These are phyloP conservation scores for Calocybe cyanea DNA, from an alignment of 768 basidiomycete genomes.

Conservation along the genomic window DNA sequence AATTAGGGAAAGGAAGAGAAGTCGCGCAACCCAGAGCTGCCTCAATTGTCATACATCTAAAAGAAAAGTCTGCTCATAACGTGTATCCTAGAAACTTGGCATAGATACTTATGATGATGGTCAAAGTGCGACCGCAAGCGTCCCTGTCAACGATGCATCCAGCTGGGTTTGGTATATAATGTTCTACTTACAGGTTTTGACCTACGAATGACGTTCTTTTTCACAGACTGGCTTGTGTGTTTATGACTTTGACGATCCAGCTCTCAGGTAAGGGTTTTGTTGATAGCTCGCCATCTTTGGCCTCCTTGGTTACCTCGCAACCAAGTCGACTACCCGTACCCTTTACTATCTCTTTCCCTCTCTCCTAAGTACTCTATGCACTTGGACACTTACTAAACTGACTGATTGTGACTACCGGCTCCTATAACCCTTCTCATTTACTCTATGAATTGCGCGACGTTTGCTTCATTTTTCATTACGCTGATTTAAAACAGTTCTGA, in stretches of 20 bases:
- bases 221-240: slow-evolving; percentile 87
- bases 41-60: slow-evolving; percentile 93
- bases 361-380: no score
- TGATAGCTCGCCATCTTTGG: no score
- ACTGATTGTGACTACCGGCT: no score
- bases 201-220: slow-evolving; percentile 1
- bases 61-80: slow-evolving; percentile 60
- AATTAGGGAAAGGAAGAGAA: slow-evolving; percentile 79
- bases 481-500: no score
- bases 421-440: no score
- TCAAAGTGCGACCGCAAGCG: slow-evolving; percentile 85
- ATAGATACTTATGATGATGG: slow-evolving; percentile 11
- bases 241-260: slow-evolving; percentile 91
- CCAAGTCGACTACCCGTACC: no score
- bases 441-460: no score
- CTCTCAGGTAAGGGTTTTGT: slow-evolving; percentile 69
- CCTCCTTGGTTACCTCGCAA: no score
- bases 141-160: slow-evolving; percentile 88
- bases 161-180: slow-evolving; percentile 71
- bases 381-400: no score
- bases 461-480: no score
- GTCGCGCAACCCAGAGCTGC: slow-evolving; percentile 88
- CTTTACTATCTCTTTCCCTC: no score
- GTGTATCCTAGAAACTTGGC: slow-evolving; percentile 9
- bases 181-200: slow-evolving; percentile 6